Evolutionary conservation across 192 early-diverging fungal species (phyloP).

Genomic region (Coemansia sp.): DNA sequence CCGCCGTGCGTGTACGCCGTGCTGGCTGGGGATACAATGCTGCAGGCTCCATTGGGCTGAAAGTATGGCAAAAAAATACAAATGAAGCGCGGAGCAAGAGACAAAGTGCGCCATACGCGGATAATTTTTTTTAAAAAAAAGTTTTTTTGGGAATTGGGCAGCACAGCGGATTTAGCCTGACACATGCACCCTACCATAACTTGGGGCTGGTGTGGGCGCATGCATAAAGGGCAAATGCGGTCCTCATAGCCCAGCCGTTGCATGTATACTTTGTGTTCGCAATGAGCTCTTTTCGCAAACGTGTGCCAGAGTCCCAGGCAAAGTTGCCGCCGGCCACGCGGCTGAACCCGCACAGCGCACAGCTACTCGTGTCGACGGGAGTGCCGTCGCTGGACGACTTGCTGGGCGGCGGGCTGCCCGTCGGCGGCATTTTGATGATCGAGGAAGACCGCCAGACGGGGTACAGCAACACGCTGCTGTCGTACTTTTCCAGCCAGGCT

Average conservation of each 20-base stretch:
- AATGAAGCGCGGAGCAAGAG: too few relatives aligned
- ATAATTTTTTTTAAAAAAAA: too few relatives aligned
- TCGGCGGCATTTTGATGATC: conserved; percentile 74
- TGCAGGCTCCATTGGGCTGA: too few relatives aligned
- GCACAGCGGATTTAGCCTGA: not conserved
- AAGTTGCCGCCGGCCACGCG: conserved; percentile 67
- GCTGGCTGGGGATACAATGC: too few relatives aligned
- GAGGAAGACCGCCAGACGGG: conserved; percentile 75
- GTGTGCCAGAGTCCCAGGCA: conserved; percentile 53
- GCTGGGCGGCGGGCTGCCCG: conserved; percentile 80
- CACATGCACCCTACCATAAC: not conserved
- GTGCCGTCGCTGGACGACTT: conserved; percentile 82
- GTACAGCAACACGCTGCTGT: conserved; percentile 73
- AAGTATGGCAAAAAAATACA: too few relatives aligned
- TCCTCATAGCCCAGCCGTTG: not conserved
- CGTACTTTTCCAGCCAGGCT: conserved; percentile 86
- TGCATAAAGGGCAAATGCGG: too few relatives aligned
- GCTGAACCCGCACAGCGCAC: conserved; percentile 72
- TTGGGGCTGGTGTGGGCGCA: too few relatives aligned
- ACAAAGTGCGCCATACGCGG: too few relatives aligned
- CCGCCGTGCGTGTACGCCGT: conserved; percentile 3
- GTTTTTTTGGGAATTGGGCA: too few relatives aligned
- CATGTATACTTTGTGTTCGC: not conserved
- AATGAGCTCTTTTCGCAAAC: conserved; percentile 55
- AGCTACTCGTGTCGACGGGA: conserved; percentile 75